Base-by-base conservation (phyloP, 495 filamentous ascomycete genomes). In the Xylona heveae region DNA sequence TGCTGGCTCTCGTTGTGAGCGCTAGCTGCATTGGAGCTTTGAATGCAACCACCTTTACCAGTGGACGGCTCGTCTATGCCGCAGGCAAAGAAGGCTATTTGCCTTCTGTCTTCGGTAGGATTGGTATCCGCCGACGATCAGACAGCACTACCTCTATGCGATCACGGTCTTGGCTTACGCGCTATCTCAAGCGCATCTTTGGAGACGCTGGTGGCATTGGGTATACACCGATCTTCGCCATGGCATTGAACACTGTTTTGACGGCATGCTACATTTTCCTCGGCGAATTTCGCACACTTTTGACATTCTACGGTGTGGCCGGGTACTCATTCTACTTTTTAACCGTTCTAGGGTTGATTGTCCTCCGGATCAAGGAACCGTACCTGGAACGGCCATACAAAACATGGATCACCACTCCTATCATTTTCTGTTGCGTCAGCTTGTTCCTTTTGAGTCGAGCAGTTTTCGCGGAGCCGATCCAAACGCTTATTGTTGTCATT, bases 391-490 rank as follows among this genome's bases (percentile, higher is more conserved):
- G 88, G 15, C 82, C 88, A 2, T 97, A 95, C 52, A 69, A 65
- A 47, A 88, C 82, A 10, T 97, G 90, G 90, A 90, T 97, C 37
- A 75, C 74, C 1, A 95, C 85, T 22, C 88, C 88, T 2, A 88
- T 97, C 28, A 80, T 93, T 30, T 97, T 97, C 49, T 97, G 88
- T 64, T 97, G 88, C 43, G 88, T 97, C 9, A 91, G 79, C 47
- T 47, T 97, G 38, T 97, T 97, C 48, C 50, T 97, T 41, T 61
- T 97, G 17, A 81, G 70, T 39, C 64, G 88, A 31, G 81, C 82
- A 0, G 63, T 95, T 14, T 84, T 95, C 46, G 68, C 82, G 6
- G 70, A 84, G 47, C 88, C 88, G n/a, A 35, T 83, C 35, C 81
- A 94, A 61, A 84, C 84, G 10, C 40, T 91, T 17, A 66, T 82